Conservation (phyloP, 495 filamentous ascomycete genomes). For the Jackrogersella multiformis region DNA sequence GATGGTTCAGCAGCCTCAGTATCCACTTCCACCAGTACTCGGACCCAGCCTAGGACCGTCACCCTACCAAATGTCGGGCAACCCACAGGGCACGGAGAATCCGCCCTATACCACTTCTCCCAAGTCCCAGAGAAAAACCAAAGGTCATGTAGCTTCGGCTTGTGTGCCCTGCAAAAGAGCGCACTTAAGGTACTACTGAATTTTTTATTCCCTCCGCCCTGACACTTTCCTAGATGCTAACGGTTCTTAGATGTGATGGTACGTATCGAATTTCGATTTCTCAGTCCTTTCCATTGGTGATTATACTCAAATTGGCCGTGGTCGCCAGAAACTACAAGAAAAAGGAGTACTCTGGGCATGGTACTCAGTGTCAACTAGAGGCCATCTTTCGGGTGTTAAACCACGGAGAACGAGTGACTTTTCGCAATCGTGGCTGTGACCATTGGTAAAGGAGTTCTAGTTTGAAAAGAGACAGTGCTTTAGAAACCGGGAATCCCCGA, state of each 20-base stretch:
- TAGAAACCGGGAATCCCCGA: not conserved
- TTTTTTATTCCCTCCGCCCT: conserved; percentile 31
- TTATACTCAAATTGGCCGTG: conserved; percentile 1
- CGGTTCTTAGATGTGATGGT: conserved; percentile 59
- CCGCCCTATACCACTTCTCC: conserved; percentile 54
- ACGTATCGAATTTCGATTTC: conserved; percentile 48
- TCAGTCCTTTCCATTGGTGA: conserved; percentile 14
- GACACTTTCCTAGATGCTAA: conserved; percentile 27
- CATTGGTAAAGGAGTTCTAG: not conserved
- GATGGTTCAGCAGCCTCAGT: conserved; percentile 45
- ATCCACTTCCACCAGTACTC: conserved; percentile 49
- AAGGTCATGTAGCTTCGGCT: conserved; percentile 95
- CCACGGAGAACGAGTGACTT: not conserved
- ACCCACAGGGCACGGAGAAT: conserved; percentile 48
- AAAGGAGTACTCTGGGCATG: not conserved
- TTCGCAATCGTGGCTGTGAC: not conserved
- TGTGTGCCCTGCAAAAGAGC: conserved; percentile 98
- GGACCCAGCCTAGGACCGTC: conserved; percentile 47
- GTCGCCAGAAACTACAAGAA: not conserved
- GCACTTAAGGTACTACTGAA: conserved; percentile 70
- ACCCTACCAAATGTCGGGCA: conserved; percentile 48
- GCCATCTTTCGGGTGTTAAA: not conserved
- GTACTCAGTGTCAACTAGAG: not conserved
- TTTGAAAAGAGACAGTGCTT: not conserved
- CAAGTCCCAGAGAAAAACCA: conserved; percentile 84